These are phyloP conservation scores for Phytophthora europaea DNA, from an alignment of 352 stramenopile species.

Conservation along the genomic window DNA sequence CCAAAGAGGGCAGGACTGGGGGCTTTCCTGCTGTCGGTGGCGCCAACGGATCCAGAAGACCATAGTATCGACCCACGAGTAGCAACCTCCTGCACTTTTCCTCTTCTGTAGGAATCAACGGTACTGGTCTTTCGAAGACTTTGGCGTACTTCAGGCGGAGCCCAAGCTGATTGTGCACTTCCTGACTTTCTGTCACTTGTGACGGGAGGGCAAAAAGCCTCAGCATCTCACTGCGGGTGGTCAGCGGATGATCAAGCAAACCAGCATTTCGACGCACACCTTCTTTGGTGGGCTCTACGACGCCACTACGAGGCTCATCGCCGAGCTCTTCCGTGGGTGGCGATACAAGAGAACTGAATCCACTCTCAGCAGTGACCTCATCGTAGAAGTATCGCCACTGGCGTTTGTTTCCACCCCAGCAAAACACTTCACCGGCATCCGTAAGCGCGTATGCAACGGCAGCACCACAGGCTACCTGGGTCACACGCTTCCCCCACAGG, in stretches of 20 bases:
- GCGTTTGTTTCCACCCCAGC: constrained; percentile 79
- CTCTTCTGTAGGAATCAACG: constrained; percentile 49
- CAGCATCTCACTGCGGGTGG: constrained; percentile 71
- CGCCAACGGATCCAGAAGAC: constrained; percentile 39
- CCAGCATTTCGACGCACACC: constrained; percentile 2
- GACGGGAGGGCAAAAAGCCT: constrained; percentile 58
- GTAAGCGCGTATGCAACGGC: constrained; percentile 74
- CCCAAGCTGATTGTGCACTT: constrained; percentile 41
- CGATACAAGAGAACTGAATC: neutral
- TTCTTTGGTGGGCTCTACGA: neutral
- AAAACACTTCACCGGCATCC: constrained; percentile 77
- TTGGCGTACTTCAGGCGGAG: constrained; percentile 62
- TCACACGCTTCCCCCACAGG: constrained; percentile 78
- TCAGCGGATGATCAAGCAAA: constrained; percentile 40
- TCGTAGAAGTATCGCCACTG: constrained; percentile 84
- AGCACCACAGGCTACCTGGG: constrained; percentile 57
- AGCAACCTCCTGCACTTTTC: constrained; percentile 52
- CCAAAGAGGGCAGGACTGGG: constrained; percentile 26
- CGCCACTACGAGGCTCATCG: neutral
- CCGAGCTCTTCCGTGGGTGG: neutral
- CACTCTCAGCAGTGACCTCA: constrained; percentile 29
- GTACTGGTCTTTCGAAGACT: constrained; percentile 58
- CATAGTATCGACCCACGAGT: constrained; percentile 68
- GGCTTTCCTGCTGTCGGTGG: constrained; percentile 19
- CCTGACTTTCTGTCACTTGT: constrained; percentile 50